Conservation (phyloP, 2,329 filamentous ascomycete species). For the Xylariaceae sp. region DNA sequence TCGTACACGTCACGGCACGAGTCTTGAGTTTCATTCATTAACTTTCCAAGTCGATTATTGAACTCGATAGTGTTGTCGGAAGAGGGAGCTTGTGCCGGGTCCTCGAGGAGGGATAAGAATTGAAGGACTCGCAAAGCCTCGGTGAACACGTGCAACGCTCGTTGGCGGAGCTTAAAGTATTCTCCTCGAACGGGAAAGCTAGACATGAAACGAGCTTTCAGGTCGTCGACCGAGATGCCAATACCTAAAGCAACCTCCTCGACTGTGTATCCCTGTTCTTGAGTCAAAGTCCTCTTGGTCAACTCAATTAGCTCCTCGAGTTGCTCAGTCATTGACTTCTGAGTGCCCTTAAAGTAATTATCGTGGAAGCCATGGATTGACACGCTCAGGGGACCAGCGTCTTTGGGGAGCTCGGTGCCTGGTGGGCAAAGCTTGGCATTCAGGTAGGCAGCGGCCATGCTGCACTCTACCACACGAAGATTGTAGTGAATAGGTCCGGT, state of each 20-base stretch:
- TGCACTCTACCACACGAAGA: constrained; percentile 93
- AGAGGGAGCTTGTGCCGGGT: constrained; percentile 47
- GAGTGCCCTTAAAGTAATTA: constrained; percentile 70
- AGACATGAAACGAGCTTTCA: constrained; percentile 81
- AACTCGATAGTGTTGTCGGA: constrained; percentile 65
- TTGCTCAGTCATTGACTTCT: constrained; percentile 66
- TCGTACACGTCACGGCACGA: constrained; percentile 89
- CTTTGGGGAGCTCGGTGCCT: constrained; percentile 69
- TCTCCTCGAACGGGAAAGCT: constrained; percentile 90
- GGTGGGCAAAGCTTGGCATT: constrained; percentile 64
- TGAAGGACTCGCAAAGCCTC: constrained; percentile 86
- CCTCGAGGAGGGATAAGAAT: constrained; percentile 80
- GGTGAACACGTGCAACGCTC: constrained; percentile 87
- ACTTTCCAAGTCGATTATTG: constrained; percentile 74
- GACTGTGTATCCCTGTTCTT: constrained; percentile 85
- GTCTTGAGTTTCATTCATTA: constrained; percentile 89
- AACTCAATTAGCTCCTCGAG: constrained; percentile 75
- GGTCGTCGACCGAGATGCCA: constrained; percentile 70
- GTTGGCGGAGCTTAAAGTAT: constrained; percentile 84
- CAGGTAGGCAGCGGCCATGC: constrained; percentile 77
- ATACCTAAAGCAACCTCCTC: constrained; percentile 81
- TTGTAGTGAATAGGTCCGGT: constrained; percentile 96
- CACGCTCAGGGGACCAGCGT: constrained; percentile 82
- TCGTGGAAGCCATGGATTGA: constrained; percentile 89
- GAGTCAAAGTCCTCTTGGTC: constrained; percentile 72